A percentile compares a stretch with the other conserved stretches of the same genome.
Conservation (phyloP, 2,329 filamentous ascomycete genomes). For the Botryotinia convoluta region DNA sequence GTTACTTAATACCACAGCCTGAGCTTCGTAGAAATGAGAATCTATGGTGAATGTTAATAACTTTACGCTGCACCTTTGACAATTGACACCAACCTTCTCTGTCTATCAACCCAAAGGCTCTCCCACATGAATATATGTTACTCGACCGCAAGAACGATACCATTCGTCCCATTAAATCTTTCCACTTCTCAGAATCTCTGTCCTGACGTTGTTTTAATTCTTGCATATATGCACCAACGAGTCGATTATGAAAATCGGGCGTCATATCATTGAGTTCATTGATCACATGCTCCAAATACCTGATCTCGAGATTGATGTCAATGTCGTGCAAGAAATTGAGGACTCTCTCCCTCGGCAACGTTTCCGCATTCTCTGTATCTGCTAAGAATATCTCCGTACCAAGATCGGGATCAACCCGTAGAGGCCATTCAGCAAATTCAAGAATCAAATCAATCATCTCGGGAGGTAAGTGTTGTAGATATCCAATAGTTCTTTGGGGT, state of each 20-base stretch:
- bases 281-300: constrained; percentile 89
- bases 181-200: constrained; percentile 49
- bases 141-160: constrained; percentile 74
- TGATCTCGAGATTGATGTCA: constrained; percentile 68
- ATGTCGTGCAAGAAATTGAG: constrained; percentile 70
- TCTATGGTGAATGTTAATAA: constrained; percentile 50
- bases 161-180: constrained; percentile 62
- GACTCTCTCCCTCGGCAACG: constrained; percentile 73
- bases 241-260: constrained; percentile 80
- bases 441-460: constrained; percentile 88
- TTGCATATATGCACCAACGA: constrained; percentile 71
- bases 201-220: constrained; percentile 42
- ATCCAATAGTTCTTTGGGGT: constrained; percentile 78
- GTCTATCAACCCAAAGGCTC: constrained; percentile 75
- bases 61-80: background rate
- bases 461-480: constrained; percentile 84
- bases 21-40: constrained; percentile 79
- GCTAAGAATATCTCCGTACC: constrained; percentile 93
- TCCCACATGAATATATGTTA: constrained; percentile 74
- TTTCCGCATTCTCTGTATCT: constrained; percentile 93
- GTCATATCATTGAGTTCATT: constrained; percentile 80
- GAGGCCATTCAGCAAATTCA: constrained; percentile 86
- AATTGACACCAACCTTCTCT: constrained; percentile 61
- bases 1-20: constrained; percentile 87
- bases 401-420: constrained; percentile 66